Base-by-base conservation (phyloP, 2,329 filamentous ascomycete species). In the Anthostomella pinea region DNA sequence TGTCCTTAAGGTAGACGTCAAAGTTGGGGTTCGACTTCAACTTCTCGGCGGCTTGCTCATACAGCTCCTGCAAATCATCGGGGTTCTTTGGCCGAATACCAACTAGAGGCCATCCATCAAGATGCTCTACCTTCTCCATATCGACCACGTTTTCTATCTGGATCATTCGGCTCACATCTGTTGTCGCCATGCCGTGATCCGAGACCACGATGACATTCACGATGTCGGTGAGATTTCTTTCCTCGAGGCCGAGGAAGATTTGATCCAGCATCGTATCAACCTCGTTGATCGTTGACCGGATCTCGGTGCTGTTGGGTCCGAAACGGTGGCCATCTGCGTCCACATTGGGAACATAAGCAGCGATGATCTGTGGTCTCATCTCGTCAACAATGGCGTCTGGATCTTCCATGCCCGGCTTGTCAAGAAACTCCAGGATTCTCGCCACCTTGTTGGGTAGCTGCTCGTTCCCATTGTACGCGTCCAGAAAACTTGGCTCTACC, bases 141-240 rank as follows among this genome's bases (percentile, higher is more conserved):
- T 96, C 87, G 30, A 97, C 72, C 4, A 97, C 66, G 55, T 96
- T 88, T 46, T 98, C 93, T 3, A 97, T 71, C 63, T 97, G 93
- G 17, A 97, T 75, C 29, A 97, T 69, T 8, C 93, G 78, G 13
- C 81, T 73, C 0, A 77, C 79, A 41, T 90, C 86, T 0, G 93
- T 97, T 0, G 89, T 95, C 1, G 93, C 93, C 93, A 98, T 98
- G 33, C 93, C 93, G 59, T 98, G 93, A 59, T 98, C 93, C 1
- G 89, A 96, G 3, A 98, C 91, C n/a, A 98, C 75, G 21, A 98
- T 81, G 6, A 98, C 76, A 49, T 98, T 98, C 57, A 97, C 87
- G 42, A 98, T 85, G 14, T 83, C 60, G 0, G 89, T 95, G 33
- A 98, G 67, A 58, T 97, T 96, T 31, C 93, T 81, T 30, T 75